A percentile compares a stretch with the other conserved stretches of the same genome.
Conservation (phyloP, 768 basidiomycete species). For the Suillus decipiens region DNA sequence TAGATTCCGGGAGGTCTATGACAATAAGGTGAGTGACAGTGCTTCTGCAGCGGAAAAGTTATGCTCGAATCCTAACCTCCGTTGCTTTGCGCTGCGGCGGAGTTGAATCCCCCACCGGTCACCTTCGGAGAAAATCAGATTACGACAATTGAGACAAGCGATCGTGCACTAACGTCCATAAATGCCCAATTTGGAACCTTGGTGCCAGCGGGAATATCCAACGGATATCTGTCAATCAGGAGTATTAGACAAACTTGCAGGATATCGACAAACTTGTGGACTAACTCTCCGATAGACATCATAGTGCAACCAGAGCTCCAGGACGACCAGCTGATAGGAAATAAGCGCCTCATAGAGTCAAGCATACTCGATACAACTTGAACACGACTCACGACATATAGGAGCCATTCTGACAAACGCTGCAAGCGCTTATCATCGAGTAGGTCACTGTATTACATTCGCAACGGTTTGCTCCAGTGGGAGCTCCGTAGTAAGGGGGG, state of each 20-base stretch:
- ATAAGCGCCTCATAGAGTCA: neutral
- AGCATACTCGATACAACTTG: constrained; percentile 9
- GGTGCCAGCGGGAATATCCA: constrained; percentile 46
- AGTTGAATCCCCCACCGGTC: constrained; percentile 41
- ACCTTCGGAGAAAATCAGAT: constrained; percentile 10
- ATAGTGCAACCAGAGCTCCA: constrained; percentile 51
- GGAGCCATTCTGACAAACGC: constrained; percentile 50
- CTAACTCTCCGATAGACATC: constrained; percentile 34
- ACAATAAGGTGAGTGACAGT: constrained; percentile 8
- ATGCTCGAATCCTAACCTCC: constrained; percentile 24
- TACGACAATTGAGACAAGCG: constrained; percentile 4
- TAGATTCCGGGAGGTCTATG: constrained; percentile 48
- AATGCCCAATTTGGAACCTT: constrained; percentile 69
- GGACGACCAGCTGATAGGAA: constrained; percentile 44
- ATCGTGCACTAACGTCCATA: constrained; percentile 49
- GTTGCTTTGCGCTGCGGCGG: constrained; percentile 35
- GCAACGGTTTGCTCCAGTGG: constrained; percentile 39
- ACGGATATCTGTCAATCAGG: constrained; percentile 40
- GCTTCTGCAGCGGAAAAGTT: neutral
- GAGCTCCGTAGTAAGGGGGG: constrained; percentile 27
- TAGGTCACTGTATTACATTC: constrained; percentile 60
- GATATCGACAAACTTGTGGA: neutral
- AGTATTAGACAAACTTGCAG: neutral
- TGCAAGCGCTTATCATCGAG: constrained; percentile 57
- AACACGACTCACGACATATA: constrained; percentile 33